These are phyloP conservation scores for Diaporthe citri DNA, from an alignment of 2,329 filamentous ascomycete genomes.

Conservation along the genomic window DNA sequence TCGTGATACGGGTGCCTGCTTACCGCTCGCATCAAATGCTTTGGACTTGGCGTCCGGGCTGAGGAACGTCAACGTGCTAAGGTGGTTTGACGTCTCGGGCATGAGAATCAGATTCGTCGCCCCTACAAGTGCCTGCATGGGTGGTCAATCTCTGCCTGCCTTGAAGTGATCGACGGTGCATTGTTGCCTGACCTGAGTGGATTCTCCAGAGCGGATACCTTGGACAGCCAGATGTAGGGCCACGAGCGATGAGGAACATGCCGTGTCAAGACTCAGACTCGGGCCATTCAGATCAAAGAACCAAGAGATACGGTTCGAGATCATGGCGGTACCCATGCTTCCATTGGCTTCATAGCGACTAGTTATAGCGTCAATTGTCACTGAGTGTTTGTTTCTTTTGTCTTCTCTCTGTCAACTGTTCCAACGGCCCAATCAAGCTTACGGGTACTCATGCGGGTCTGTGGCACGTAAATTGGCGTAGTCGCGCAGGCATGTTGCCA, in stretches of 20 bases:
- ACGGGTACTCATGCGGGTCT: constrained; percentile 26
- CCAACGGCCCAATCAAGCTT: not conserved
- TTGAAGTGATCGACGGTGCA: not conserved
- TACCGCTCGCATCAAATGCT: constrained; percentile 57
- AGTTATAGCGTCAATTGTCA: not conserved
- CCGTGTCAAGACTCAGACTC: constrained; percentile 59
- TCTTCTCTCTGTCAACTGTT: not conserved
- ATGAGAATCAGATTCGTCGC: constrained; percentile 51
- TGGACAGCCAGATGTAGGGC: constrained; percentile 56
- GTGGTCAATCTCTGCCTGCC: constrained; percentile 44
- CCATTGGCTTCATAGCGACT: constrained; percentile 24
- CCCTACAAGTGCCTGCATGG: constrained; percentile 45
- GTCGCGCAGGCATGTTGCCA: constrained; percentile 21
- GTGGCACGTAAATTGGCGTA: constrained; percentile 13
- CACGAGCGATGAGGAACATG: constrained; percentile 57
- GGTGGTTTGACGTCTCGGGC: constrained; percentile 50
- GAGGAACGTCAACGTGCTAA: constrained; percentile 53
- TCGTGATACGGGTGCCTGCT: not conserved
- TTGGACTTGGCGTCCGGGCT: constrained; percentile 52
- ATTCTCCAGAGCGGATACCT: constrained; percentile 56
- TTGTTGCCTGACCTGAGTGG: constrained; percentile 17
- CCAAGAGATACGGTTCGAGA: constrained; percentile 57
- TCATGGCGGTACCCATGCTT: constrained; percentile 48
- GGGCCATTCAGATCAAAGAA: constrained; percentile 57
- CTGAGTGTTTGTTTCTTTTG: not conserved